Evolutionary conservation across 2,329 filamentous ascomycete genomes (phyloP), one percentile per base, ranked within the genome.

Genomic region (Cordyceps javanica): DNA sequence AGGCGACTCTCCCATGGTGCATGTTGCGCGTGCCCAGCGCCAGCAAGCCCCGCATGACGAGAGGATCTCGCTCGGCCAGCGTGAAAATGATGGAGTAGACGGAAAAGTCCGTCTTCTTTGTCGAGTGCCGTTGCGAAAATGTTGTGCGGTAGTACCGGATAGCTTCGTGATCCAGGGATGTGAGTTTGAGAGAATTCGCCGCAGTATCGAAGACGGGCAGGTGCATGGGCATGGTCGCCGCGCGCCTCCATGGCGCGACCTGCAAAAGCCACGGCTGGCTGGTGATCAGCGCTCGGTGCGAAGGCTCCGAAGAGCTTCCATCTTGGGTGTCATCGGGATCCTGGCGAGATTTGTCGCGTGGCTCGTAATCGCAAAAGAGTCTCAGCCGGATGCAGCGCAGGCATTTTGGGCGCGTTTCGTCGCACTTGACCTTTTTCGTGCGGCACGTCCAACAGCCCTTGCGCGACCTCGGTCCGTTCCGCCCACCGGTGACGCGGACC

Each of bases 11-110:
- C 23, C 66, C 65, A 39, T 66, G 69, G 26, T 68, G 65, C 44
- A 71, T 65, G 53, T 71, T 70, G 55, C 67, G 65, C 13, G 65
- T 62, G 3, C 69, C 69, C 5, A 73, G 62, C 0, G 70, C 69
- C 14, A 73, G 61, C 6, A 72, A 59, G 62, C 71, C 70, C 41
- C 70, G 69, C 71, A 73, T 73, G 9, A 70, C 67, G 59, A 71
- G 68, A 2, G 68, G 62, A n/a, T 71, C 67, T 8, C 64, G 62
- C 45, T 67, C 61, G 1, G 70, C 71, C 21, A 72, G 60, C 23
- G 62, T 61, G 51, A 72, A 72, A 58, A 73, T 69, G 56, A 72
- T 67, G 16, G 69, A 69, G 38, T 68, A 69, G 3, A 72, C 57
- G 2, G 68, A 71, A 34, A 66, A 72, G 25, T 70, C 66, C 0